Conservation (phyloP, 768 basidiomycete genomes). For the Rubroboletus satanas region DNA sequence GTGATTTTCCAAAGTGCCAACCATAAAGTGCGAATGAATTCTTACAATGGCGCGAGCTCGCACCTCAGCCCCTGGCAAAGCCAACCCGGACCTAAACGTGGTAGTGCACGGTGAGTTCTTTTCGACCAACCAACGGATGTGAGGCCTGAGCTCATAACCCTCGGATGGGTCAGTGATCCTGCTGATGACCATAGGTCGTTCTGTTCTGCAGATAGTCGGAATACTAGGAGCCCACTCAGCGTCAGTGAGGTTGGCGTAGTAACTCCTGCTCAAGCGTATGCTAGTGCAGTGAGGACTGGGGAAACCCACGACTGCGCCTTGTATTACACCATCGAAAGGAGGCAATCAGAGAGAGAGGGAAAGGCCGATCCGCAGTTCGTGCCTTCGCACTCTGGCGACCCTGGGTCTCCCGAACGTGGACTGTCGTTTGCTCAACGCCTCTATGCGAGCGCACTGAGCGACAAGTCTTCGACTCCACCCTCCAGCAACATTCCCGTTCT, state of each 20-base stretch:
- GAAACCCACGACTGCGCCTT: conserved; percentile 8
- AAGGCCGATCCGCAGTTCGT: not conserved
- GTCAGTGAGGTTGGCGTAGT: not conserved
- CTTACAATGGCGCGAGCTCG: not conserved
- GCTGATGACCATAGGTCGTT: conserved; percentile 3
- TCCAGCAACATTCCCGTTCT: conserved; percentile 2
- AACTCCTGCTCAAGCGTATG: conserved; percentile 25
- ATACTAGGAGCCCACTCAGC: not conserved
- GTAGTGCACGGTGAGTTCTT: not conserved
- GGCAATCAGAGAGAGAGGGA: conserved; percentile 4
- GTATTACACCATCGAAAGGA: conserved; percentile 19
- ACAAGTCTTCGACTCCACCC: conserved; percentile 8
- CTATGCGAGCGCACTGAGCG: conserved; percentile 39
- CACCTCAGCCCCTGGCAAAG: not conserved
- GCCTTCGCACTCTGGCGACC: not conserved
- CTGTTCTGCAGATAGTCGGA: not conserved
- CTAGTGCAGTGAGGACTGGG: conserved; percentile 9
- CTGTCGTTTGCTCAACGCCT: conserved; percentile 40
- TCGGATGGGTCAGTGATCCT: not conserved
- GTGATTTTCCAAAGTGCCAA: not conserved
- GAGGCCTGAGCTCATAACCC: not conserved
- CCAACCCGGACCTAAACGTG: not conserved
- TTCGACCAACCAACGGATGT: not conserved
- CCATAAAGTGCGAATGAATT: conserved; percentile 6
- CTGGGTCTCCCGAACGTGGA: conserved; percentile 14